Base-by-base conservation (phyloP, 2,329 filamentous ascomycete species). In the Diaporthe nobilis region DNA sequence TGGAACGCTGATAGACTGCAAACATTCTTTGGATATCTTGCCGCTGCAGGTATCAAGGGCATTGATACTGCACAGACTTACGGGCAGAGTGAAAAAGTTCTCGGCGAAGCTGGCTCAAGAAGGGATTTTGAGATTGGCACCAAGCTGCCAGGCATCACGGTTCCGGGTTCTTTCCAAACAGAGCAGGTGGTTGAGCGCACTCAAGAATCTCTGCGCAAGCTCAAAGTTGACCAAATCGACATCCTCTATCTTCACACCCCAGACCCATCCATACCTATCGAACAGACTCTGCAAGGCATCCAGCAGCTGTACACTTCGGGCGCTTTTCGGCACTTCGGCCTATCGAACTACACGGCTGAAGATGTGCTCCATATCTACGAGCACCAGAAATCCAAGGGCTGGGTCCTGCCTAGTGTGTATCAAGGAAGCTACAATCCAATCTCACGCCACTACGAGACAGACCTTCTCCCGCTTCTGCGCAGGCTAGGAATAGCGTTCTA, bases 401-500 rank as follows among this genome's bases (percentile, higher is more conserved):
- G 83, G 60, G 81, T 86, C 12, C 77, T 84, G 6, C 88, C 87
- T 0, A 80, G 81, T 0, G 85, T 88, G 12, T 89, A 87, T 75
- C 86, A 89, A 78, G 86, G 53, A 49, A 79, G 81, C 72, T 87
- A 87, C 82, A 85, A 84, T 77, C 80, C 84, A 15, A 78, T 85
- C 20, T 79, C 81, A 1, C 83, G 88, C 6, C 80, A 80, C 25
- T 75, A 78, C 4, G 87, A 89, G 73, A 78, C 76, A 2, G 76
- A 81, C 0, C 79, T 89, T 4, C 84, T 88, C 39, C 87, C 87
- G 0, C 81, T 82, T 0, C 83, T 89, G 1, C 83, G 86, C 42
- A 81, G 85, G 74, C 81, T 87, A 31, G 81, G 80, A 9, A 86
- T 55, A 10, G 3, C 42, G 4, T 77, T 88, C 79, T 86, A 87